Percentiles rank a stretch among this genome's conserved stretches.
These are phyloP conservation scores for Lodderomyces metapsilosis DNA, from an alignment of 1,139 yeast genomes.

Conservation along the genomic window DNA sequence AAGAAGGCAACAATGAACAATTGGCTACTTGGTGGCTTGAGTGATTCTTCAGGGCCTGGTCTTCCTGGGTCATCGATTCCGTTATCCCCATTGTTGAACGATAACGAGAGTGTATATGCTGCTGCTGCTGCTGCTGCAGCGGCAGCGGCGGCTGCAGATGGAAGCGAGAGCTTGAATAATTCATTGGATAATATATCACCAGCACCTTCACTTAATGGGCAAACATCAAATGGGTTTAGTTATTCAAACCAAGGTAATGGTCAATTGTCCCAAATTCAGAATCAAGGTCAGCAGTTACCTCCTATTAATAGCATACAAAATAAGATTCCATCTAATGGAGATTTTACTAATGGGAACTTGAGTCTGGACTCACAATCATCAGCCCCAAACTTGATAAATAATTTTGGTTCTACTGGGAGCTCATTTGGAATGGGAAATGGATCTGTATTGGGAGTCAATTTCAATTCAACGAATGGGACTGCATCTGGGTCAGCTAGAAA, in stretches of 20 bases:
- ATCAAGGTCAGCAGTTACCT: constrained; percentile 35
- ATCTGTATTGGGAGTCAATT: background rate
- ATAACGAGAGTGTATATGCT: constrained; percentile 3
- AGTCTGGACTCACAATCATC: background rate
- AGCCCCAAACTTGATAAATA: background rate
- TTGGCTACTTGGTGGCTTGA: constrained; percentile 17
- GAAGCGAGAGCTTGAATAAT: constrained; percentile 5
- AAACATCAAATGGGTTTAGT: constrained; percentile 3
- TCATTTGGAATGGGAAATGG: background rate
- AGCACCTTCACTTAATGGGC: background rate
- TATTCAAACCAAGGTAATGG: constrained; percentile 4
- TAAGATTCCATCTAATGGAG: constrained; percentile 22
- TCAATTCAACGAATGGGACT: background rate
- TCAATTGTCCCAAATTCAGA: constrained; percentile 22
- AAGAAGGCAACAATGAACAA: constrained; percentile 16
- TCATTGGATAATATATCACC: constrained; percentile 17
- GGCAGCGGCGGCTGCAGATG: constrained; percentile 9
- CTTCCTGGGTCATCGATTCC: constrained; percentile 25
- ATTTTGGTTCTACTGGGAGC: background rate
- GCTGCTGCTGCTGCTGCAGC: constrained; percentile 14
- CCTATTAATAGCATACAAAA: constrained; percentile 39
- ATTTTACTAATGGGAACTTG: background rate
- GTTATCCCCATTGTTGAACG: constrained; percentile 37
- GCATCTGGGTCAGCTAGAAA: background rate
- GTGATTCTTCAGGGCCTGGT: constrained; percentile 12